Evolutionary conservation across 106 monocot species (phyloP).

Genomic region (Dioscorea alata): DNA sequence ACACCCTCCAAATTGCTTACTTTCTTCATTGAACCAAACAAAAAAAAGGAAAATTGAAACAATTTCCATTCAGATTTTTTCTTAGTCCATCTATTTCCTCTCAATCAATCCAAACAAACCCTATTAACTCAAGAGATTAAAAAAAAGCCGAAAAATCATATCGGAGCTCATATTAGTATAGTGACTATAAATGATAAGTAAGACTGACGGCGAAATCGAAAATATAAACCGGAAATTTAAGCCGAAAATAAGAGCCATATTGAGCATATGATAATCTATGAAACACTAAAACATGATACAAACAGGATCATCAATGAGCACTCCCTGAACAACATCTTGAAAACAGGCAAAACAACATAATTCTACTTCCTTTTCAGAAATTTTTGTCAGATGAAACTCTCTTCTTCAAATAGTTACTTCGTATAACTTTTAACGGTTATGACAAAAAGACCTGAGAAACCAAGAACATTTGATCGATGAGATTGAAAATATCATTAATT

Average conservation of each 20-base stretch:
- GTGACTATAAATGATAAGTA: too few species aligned
- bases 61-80: too few species aligned
- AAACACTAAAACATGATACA: conserved; percentile 1
- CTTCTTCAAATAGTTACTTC: background rate
- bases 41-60: too few species aligned
- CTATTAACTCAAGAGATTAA: too few species aligned
- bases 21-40: too few species aligned
- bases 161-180: too few species aligned
- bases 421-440: background rate
- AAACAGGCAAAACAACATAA: background rate
- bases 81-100: too few species aligned
- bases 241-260: background rate
- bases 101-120: too few species aligned
- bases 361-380: background rate
- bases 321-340: background rate
- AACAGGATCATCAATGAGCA: too few species aligned
- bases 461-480: background rate
- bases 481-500: background rate
- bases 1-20: too few species aligned
- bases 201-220: too few species aligned
- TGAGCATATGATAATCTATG: background rate
- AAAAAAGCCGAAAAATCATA: too few species aligned
- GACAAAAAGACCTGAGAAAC: background rate
- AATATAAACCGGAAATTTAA: background rate
- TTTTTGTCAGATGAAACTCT: background rate